Evolutionary conservation across 768 basidiomycete species (phyloP).

Genomic region (Serendipita vermifera): DNA sequence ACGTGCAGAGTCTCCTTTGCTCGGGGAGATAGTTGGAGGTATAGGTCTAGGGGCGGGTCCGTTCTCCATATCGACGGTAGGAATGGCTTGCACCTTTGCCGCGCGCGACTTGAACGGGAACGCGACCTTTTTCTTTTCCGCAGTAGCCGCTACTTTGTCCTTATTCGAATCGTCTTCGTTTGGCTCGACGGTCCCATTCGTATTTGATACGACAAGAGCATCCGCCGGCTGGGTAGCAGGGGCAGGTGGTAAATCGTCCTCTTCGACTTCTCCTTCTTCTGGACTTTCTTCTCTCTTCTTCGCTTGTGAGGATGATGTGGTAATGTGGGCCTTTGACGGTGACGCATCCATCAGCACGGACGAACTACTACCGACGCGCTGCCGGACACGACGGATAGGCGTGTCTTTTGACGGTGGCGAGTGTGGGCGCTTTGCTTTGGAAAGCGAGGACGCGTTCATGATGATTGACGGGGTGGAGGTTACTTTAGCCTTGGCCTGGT

Average conservation of each 20-base stretch:
- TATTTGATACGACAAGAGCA: too few relatives aligned
- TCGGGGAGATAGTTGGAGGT: slow-evolving; percentile 5
- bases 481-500: too few relatives aligned
- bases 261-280: slow-evolving; percentile 8
- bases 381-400: not conserved
- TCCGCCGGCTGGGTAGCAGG: too few relatives aligned
- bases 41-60: slow-evolving; percentile 1
- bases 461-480: too few relatives aligned
- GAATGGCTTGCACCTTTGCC: not conserved
- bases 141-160: not conserved
- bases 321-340: too few relatives aligned
- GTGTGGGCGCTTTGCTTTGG: slow-evolving; percentile 6
- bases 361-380: too few relatives aligned
- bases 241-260: too few relatives aligned
- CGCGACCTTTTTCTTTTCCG: slow-evolving; percentile 35
- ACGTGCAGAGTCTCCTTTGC: slow-evolving; percentile 30
- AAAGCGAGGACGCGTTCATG: too few relatives aligned
- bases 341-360: too few relatives aligned
- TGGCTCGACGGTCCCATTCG: too few relatives aligned
- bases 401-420: not conserved
- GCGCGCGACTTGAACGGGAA: slow-evolving; percentile 60
- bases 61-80: not conserved
- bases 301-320: too few relatives aligned
- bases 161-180: too few relatives aligned
- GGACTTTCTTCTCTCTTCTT: not conserved